These are phyloP conservation scores for Boletus coccyginus DNA, from an alignment of 768 basidiomycete species.

Conservation along the genomic window DNA sequence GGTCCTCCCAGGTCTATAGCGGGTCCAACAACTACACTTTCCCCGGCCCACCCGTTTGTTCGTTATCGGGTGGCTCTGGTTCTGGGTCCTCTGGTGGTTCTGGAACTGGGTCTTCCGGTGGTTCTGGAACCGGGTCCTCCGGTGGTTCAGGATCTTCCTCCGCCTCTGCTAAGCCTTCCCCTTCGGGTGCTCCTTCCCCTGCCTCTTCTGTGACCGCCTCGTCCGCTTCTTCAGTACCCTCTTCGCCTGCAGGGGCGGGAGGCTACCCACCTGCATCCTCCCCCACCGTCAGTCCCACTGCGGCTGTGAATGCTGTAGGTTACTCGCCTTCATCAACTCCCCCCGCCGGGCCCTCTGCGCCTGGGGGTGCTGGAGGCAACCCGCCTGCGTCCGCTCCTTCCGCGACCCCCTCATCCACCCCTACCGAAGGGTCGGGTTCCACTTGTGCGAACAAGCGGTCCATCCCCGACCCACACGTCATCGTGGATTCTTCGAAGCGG, in stretches of 20 bases:
- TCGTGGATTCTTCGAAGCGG: conserved; percentile 1
- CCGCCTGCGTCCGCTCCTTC: neutral
- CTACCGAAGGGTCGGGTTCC: conserved; percentile 7
- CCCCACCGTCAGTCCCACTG: neutral
- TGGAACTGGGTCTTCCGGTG: neutral
- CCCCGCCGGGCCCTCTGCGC: neutral
- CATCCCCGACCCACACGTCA: neutral
- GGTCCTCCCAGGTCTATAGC: conserved; percentile 22
- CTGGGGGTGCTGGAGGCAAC: neutral
- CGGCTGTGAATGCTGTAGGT: neutral
- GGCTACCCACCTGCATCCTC: neutral
- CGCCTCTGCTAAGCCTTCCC: neutral
- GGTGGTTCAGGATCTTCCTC: conserved; percentile 5
- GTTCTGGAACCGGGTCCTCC: conserved; percentile 8
- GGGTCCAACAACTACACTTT: conserved; percentile 38
- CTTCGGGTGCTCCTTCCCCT: neutral
- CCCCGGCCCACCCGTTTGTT: conserved; percentile 50
- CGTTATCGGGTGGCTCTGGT: conserved; percentile 26
- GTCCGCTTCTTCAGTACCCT: neutral
- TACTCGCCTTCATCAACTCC: neutral
- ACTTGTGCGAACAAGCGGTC: conserved; percentile 15
- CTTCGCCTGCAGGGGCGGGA: neutral
- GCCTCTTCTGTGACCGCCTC: neutral
- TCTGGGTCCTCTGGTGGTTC: conserved; percentile 5
- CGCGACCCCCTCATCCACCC: neutral